Evolutionary conservation across 805 yeast species (phyloP), one percentile per base, ranked within the genome.

Genomic region (Henningerozyma blattae): DNA sequence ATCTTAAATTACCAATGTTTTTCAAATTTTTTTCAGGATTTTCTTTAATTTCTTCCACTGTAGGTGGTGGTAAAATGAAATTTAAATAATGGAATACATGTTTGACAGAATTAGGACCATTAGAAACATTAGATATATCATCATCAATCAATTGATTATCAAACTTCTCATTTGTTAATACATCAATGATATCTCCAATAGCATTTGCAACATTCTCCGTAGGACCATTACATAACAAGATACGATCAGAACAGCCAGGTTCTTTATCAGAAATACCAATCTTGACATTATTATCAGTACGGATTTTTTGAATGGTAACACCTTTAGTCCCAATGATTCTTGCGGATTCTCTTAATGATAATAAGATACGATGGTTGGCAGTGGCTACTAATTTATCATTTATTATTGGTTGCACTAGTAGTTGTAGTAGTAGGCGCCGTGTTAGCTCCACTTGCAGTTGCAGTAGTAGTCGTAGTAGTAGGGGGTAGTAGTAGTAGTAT

Each of bases 241-340:
- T 80, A 40, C 95, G 67, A 51, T 86, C 95, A 22, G 78, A 76
- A 37, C 85, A 77, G 15, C 93, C 91, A 12, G 77, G 77, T 24
- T 76, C 73, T 27, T 81, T 76, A 47, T 78, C 79, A 12, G 94
- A 78, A 30, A 86, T 84, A 14, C 93, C 94, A 4, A 94, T 94
- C 52, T 79, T 82, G 38, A 86, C 85, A 36, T 70, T 69, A 20
- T 89, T 81, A 38, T 70, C 70, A 32, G 73, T 84, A 43, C 95
- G 68, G 31, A 86, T 72, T 24, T 70, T 67, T 35, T 86, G 80
- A 39, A 86, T 85, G 35, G 78, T 78, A 32, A 68, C 65, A 30
- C 95, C 95, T 43, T 73, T 79, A 44, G 80, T 80, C 34, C 95
- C 95, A 46, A 86, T 86, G 41, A 86, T 73, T 40, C 85, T 81